Percentiles rank a stretch among this genome's conserved stretches.
Evolutionary conservation across 2,329 filamentous ascomycete species (phyloP).

Genomic region (Penicillium concentricum): DNA sequence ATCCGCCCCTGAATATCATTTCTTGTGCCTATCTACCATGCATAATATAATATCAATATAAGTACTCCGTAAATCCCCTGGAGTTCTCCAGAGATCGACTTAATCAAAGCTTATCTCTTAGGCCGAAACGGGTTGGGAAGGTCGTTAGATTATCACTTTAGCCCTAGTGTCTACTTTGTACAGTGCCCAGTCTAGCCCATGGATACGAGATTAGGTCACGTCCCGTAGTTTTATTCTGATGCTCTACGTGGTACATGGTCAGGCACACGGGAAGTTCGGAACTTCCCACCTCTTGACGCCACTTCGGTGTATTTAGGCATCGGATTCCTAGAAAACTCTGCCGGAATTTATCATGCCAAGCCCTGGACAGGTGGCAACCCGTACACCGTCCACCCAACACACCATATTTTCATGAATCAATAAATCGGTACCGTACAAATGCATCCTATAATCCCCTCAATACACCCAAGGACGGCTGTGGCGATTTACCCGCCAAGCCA

Average conservation of each 20-base stretch:
- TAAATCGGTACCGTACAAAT: background rate
- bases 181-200: background rate
- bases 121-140: background rate
- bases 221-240: background rate
- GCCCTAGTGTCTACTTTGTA: background rate
- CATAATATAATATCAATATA: background rate
- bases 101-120: slow-evolving; percentile 1
- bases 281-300: background rate
- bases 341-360: slow-evolving; percentile 5
- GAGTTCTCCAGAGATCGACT: background rate
- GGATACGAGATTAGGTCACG: slow-evolving; percentile 3
- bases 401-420: background rate
- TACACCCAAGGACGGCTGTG: background rate
- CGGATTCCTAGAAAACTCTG: background rate
- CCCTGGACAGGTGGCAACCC: background rate
- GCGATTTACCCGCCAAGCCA: background rate
- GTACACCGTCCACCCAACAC: background rate
- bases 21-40: background rate
- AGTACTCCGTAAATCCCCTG: background rate
- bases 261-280: background rate
- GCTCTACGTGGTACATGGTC: background rate
- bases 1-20: slow-evolving; percentile 5
- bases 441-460: background rate
- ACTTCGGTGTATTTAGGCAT: background rate
- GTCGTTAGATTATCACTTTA: slow-evolving; percentile 1